phyloP scores from a whole-genome alignment of 2,329 filamentous ascomycete genomes.

The Boeremia lycopersici region DNA sequence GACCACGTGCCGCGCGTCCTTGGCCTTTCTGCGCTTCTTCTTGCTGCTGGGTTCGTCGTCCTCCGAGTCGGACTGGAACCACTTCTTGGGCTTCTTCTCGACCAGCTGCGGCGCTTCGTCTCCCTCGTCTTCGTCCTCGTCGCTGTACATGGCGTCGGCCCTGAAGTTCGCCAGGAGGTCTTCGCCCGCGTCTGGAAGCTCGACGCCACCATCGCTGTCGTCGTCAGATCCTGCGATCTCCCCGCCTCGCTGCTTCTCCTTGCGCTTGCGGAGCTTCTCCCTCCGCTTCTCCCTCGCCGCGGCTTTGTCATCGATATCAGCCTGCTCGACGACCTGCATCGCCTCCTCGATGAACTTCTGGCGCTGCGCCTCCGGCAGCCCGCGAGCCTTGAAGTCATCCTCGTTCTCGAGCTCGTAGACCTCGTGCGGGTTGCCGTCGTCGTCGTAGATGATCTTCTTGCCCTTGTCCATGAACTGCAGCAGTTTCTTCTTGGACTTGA shows the following conservation, averaged over 20 bases:
- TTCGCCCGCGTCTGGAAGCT: constrained; percentile 40
- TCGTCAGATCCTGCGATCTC: constrained; percentile 42
- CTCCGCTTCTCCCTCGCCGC: constrained; percentile 76
- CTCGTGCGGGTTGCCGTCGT: constrained; percentile 83
- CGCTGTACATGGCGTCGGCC: constrained; percentile 48
- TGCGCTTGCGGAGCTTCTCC: constrained; percentile 77
- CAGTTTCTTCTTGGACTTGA: constrained; percentile 92
- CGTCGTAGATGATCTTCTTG: constrained; percentile 87
- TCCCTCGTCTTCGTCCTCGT: constrained; percentile 51
- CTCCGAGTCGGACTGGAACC: constrained; percentile 73
- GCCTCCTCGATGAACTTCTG: constrained; percentile 80
- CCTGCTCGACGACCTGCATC: constrained; percentile 70
- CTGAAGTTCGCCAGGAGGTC: constrained; percentile 53
- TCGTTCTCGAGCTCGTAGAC: constrained; percentile 90
- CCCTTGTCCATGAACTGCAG: constrained; percentile 88
- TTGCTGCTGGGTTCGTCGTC: constrained; percentile 52
- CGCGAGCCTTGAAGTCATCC: constrained; percentile 75
- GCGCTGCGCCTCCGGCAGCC: constrained; percentile 76
- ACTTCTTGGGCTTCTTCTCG: constrained; percentile 74
- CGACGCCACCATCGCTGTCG: constrained; percentile 35
- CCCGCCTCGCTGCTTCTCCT: constrained; percentile 64
- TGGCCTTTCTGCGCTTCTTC: constrained; percentile 55
- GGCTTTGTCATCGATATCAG: constrained; percentile 83
- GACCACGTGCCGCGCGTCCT: constrained; percentile 59
- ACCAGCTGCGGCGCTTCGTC: constrained; percentile 53